Percentiles rank a stretch among this genome's conserved stretches.
Evolutionary conservation across 2,329 filamentous ascomycete species (phyloP).

Genomic region (Phoma sp.): DNA sequence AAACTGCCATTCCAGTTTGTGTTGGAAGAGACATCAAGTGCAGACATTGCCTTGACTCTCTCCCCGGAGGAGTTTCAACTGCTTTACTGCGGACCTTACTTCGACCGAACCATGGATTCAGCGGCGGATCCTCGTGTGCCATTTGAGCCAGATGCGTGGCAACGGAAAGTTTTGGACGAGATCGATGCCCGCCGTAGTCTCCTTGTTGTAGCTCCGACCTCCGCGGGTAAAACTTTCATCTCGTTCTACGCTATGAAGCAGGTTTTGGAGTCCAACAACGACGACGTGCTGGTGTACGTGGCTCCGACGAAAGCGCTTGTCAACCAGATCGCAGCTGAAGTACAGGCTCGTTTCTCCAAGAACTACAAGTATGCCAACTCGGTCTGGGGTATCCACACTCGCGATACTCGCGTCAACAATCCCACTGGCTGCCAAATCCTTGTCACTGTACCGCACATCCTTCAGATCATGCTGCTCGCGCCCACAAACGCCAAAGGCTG

Average conservation of each 20-base stretch:
- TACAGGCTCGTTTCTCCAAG: constrained; percentile 78
- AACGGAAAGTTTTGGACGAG: constrained; percentile 74
- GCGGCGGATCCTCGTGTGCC: constrained; percentile 71
- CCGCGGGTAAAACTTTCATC: constrained; percentile 83
- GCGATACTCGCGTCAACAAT: constrained; percentile 78
- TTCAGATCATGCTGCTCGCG: constrained; percentile 77
- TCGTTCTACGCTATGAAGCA: constrained; percentile 86
- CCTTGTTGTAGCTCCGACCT: constrained; percentile 79
- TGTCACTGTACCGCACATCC: constrained; percentile 78
- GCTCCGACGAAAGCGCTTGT: constrained; percentile 83
- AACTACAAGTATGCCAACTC: constrained; percentile 66
- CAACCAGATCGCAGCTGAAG: constrained; percentile 82
- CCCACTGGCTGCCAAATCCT: constrained; percentile 75
- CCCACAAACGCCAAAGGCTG: constrained; percentile 73
- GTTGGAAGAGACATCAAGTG: constrained; percentile 27
- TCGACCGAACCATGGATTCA: constrained; percentile 77
- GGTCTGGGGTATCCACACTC: constrained; percentile 80
- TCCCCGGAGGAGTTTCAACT: constrained; percentile 70
- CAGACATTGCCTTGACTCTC: constrained; percentile 47
- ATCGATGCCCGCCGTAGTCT: constrained; percentile 75
- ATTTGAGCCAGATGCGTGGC: constrained; percentile 80
- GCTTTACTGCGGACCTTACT: constrained; percentile 72
- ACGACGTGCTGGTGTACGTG: constrained; percentile 78
- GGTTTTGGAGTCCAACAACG: constrained; percentile 70
- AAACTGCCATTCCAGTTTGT: constrained; percentile 55